Conservation (phyloP, 371 early-diverging fungal species). For the Mucor circinelloides region DNA sequence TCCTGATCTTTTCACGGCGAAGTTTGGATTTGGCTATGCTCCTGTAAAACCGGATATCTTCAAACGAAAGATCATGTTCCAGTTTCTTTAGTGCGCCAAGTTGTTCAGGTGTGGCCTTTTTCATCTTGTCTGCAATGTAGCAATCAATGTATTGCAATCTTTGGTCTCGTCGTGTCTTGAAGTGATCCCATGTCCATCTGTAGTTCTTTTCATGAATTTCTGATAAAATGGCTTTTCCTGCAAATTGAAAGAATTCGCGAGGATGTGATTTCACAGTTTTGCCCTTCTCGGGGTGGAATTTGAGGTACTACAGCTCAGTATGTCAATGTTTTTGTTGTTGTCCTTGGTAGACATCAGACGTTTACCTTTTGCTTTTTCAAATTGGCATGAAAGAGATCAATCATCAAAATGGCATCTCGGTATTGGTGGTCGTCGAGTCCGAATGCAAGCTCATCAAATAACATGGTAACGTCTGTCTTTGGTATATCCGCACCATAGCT, state of each 20-base stretch:
- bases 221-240: slow-evolving; percentile 68
- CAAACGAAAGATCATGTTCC: slow-evolving; percentile 70
- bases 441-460: slow-evolving; percentile 83
- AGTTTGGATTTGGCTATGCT: slow-evolving; percentile 66
- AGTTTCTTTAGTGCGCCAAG: slow-evolving; percentile 47
- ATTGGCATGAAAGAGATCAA: slow-evolving; percentile 72
- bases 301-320: slow-evolving; percentile 60
- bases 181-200: slow-evolving; percentile 77
- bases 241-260: slow-evolving; percentile 75
- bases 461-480: slow-evolving; percentile 56
- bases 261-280: slow-evolving; percentile 73
- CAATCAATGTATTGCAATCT: slow-evolving; percentile 68
- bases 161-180: slow-evolving; percentile 71
- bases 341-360: not conserved
- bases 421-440: slow-evolving; percentile 81
- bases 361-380: slow-evolving; percentile 70
- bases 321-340: not conserved
- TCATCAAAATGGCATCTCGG: slow-evolving; percentile 63
- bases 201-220: slow-evolving; percentile 77
- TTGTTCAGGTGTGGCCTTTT: slow-evolving; percentile 45
- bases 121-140: slow-evolving; percentile 57
- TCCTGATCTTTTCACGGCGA: slow-evolving; percentile 56
- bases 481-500: slow-evolving; percentile 46
- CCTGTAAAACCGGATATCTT: slow-evolving; percentile 82
- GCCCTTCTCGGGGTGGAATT: slow-evolving; percentile 68